A percentile compares a stretch with the other conserved stretches of the same genome.
Evolutionary conservation across 495 filamentous ascomycete species (phyloP).

Genomic region (Annulohypoxylon nitens): DNA sequence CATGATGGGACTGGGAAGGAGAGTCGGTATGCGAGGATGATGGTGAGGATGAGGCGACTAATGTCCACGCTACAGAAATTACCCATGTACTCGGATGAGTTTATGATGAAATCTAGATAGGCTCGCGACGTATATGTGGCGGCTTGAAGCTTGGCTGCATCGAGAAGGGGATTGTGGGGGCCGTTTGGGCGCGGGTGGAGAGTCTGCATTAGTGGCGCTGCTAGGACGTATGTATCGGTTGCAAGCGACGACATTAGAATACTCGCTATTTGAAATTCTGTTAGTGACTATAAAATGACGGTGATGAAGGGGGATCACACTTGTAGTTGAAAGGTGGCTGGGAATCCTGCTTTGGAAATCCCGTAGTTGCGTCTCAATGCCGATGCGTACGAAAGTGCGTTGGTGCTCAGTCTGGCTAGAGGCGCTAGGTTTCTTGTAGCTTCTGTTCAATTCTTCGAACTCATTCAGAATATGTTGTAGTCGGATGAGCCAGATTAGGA

Average conservation of each 20-base stretch:
- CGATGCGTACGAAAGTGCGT: constrained; percentile 55
- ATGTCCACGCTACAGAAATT: constrained; percentile 54
- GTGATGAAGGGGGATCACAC: constrained; percentile 21
- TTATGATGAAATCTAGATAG: constrained; percentile 50
- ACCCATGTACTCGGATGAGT: constrained; percentile 45
- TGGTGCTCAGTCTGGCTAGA: constrained; percentile 53
- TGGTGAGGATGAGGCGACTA: constrained; percentile 51
- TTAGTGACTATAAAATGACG: not conserved
- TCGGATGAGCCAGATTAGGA: constrained; percentile 59
- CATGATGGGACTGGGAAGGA: constrained; percentile 55
- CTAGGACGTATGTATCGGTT: constrained; percentile 54
- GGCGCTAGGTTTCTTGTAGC: constrained; percentile 38
- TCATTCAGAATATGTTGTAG: constrained; percentile 56
- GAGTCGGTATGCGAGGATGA: constrained; percentile 59
- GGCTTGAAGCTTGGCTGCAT: constrained; percentile 30
- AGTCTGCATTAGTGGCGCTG: constrained; percentile 52
- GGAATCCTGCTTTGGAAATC: constrained; percentile 57
- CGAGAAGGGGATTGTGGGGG: not conserved
- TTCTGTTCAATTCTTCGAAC: constrained; percentile 48
- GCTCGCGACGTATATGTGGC: constrained; percentile 39
- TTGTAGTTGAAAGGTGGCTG: constrained; percentile 37
- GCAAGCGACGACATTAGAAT: constrained; percentile 52
- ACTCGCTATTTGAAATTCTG: constrained; percentile 41
- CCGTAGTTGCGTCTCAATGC: constrained; percentile 57
- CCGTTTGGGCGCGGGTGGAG: constrained; percentile 14